A percentile compares a stretch with the other conserved stretches of the same genome.
These are phyloP conservation scores for Colletotrichum cordylinicola DNA, from an alignment of 2,329 filamentous ascomycete species.

Conservation along the genomic window DNA sequence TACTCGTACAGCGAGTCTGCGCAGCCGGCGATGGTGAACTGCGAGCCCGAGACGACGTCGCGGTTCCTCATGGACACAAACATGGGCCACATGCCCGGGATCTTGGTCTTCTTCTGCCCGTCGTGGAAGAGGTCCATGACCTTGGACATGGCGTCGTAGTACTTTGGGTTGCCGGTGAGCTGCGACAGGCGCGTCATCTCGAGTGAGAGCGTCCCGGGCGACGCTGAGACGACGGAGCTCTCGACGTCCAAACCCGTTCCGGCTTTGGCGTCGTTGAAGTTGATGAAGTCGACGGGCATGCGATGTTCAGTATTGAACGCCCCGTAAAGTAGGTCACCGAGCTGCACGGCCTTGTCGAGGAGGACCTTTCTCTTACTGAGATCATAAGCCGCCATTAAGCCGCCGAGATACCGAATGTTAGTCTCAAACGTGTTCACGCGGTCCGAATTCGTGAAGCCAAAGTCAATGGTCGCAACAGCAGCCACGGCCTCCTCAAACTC, in stretches of 20 bases:
- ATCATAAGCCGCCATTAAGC: constrained; percentile 72
- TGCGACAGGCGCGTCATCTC: constrained; percentile 78
- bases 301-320: constrained; percentile 72
- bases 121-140: constrained; percentile 72
- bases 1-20: constrained; percentile 50
- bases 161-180: constrained; percentile 74
- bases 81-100: constrained; percentile 79
- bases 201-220: constrained; percentile 69
- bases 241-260: constrained; percentile 40
- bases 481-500: constrained; percentile 57
- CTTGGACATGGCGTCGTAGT: constrained; percentile 73
- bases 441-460: constrained; percentile 39
- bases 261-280: constrained; percentile 44
- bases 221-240: constrained; percentile 45
- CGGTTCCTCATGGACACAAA: constrained; percentile 62
- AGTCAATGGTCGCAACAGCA: constrained; percentile 52
- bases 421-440: constrained; percentile 72
- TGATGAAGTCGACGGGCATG: constrained; percentile 61
- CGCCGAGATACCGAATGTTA: constrained; percentile 74
- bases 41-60: constrained; percentile 34
- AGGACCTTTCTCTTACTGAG: constrained; percentile 61
- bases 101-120: constrained; percentile 67
- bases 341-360: constrained; percentile 66
- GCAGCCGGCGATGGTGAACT: constrained; percentile 43
- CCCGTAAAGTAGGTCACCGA: constrained; percentile 68